These are phyloP conservation scores for Spergularia marina DNA, from an alignment of 148 eudicot species.

Conservation along the genomic window DNA sequence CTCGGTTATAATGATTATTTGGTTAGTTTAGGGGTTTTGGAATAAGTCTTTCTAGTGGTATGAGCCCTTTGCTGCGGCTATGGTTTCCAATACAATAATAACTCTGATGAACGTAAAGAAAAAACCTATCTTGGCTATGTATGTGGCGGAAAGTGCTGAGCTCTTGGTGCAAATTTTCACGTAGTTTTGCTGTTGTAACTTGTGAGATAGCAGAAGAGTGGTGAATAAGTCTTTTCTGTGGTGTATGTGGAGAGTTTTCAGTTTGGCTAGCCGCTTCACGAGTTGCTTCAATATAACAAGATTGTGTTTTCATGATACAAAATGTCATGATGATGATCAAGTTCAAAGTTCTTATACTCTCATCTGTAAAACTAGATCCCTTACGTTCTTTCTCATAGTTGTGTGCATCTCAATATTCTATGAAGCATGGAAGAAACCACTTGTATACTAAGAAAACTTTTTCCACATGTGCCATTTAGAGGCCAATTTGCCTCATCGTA, in stretches of 20 bases:
- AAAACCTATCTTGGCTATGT: background rate
- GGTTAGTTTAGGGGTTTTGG: background rate
- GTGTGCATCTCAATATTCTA: too few relatives aligned
- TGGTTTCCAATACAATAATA: background rate
- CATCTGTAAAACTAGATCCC: background rate
- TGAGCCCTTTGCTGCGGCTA: background rate
- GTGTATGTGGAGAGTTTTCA: background rate
- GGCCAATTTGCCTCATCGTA: background rate
- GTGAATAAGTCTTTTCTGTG: background rate
- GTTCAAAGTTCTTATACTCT: background rate
- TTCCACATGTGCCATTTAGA: slow-evolving; percentile 3
- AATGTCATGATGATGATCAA: background rate
- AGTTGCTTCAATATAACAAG: background rate
- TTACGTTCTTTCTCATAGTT: too few relatives aligned
- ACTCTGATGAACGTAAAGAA: background rate
- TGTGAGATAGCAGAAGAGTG: background rate
- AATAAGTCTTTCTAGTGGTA: background rate
- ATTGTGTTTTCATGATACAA: too few relatives aligned
- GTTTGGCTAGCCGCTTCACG: background rate
- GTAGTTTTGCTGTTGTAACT: background rate
- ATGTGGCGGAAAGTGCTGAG: background rate
- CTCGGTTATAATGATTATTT: background rate
- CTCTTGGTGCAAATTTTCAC: background rate
- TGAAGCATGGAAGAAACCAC: background rate
- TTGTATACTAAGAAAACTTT: background rate